Evolutionary conservation across 148 eudicot species (phyloP).

Genomic region (Fagopyrum esculentum): DNA sequence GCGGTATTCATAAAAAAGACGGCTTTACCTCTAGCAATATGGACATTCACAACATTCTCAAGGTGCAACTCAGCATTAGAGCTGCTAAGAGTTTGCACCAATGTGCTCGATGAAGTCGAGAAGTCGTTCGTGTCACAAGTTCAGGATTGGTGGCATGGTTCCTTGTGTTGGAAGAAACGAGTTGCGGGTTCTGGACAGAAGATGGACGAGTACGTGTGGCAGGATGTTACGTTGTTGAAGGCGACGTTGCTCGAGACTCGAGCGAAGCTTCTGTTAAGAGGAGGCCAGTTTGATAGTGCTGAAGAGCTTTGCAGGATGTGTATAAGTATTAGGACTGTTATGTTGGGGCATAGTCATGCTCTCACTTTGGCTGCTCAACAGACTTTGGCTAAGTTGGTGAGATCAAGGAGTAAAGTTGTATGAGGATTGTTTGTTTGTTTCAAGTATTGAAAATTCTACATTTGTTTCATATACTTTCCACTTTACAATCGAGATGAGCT

Average conservation of each 20-base stretch:
- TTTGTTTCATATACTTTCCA: neutral
- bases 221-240: conserved; percentile 77
- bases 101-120: conserved; percentile 77
- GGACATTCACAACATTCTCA: conserved; percentile 63
- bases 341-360: conserved; percentile 80
- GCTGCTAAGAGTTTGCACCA: conserved; percentile 71
- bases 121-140: conserved; percentile 74
- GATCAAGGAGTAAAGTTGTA: conserved; percentile 63
- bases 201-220: conserved; percentile 88
- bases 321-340: conserved; percentile 84
- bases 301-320: conserved; percentile 86
- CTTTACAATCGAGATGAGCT: too few relatives aligned
- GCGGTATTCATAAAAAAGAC: conserved; percentile 63
- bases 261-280: conserved; percentile 68
- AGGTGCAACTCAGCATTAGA: conserved; percentile 75
- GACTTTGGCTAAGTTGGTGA: conserved; percentile 79
- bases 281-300: conserved; percentile 71
- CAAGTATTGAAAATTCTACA: neutral
- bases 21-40: conserved; percentile 65
- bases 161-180: conserved; percentile 74
- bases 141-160: conserved; percentile 71
- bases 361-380: conserved; percentile 86
- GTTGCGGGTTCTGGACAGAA: conserved; percentile 23
- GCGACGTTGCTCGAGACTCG: conserved; percentile 79
- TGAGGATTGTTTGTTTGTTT: neutral